Base-by-base conservation (phyloP, 2,329 filamentous ascomycete genomes). In the Exophiala sideris region DNA sequence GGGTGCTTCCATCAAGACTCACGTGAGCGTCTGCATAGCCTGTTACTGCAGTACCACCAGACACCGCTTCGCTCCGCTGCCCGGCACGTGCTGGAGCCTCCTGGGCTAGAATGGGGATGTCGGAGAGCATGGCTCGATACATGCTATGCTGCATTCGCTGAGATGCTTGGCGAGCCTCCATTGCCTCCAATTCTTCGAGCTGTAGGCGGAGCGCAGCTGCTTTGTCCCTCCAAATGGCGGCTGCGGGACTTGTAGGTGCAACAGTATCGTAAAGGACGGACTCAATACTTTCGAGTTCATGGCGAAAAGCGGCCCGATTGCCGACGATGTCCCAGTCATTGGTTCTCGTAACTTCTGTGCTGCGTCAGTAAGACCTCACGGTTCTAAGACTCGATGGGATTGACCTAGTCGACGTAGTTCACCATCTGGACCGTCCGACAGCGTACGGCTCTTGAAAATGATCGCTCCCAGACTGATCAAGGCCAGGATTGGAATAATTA, bases 111-210 rank as follows among this genome's bases (percentile, higher is more conserved):
- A 12, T 5, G 5, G 14, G 38, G 41, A 39, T 45, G 35, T 57
- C 54, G 3, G 50, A 48, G n/a, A 53, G 50, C 54, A 57, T 53
- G 6, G 54, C 54, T 45, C 38, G 45, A 16, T 53, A 53, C n/a
- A 53, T 50, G 38, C 54, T 57, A 14, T 47, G 21, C 40, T 57
- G 54, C 16, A 53, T 34, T 47, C 42, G 45, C 29, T 32, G 40
- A 33, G 47, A 40, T 16, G 40, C 10, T 39, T 20, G 45, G 9
- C 14, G n/a, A 4, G 14, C 4, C 11, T 53, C 35, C 7, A 20
- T 11, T 10, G 32, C 42, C 12, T 42, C 32, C 10, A 53, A n/a
- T 33, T 50, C 54, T 21, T 48, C 14, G 3, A 42, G 24, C 11
- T 53, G 54, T 7, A 46, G 9, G 8, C 16, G 45, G 18, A 57